Base-by-base conservation (phyloP, 768 basidiomycete species). In the Boletus sensibilis region DNA sequence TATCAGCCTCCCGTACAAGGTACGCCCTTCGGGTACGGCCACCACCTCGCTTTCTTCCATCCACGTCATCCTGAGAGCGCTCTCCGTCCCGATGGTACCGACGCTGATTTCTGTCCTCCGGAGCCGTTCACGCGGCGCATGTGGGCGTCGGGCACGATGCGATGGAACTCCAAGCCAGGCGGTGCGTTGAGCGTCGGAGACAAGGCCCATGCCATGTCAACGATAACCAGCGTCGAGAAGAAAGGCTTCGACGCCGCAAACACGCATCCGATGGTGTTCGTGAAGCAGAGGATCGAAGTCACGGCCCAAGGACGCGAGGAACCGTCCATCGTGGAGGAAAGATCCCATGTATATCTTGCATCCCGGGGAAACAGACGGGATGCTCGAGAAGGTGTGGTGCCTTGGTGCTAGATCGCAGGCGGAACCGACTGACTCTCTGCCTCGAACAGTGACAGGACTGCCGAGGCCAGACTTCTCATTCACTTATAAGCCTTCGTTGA, bases 21-120 rank as follows among this genome's bases (percentile, higher is more conserved):
- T 7, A 59, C 74, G 2, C 73, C 78, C 3, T 72, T 90, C 29
- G 77, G 74, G 7, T 82, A 79, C 57, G 89, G 87, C 6, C 86
- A 88, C 63, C 86, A 89, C 61, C 78, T 91, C 23, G 84, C 77
- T 13, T 90, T 90, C 76, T 91, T 91, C 72, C 86, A 89, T 53
- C 80, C 82, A 4, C 79, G 82, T 33, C 79, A 78, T 35, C 81
- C 87, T 0, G 87, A 88, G 64, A 48, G 65, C 13, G 66, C 69
- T 20, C 75, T 91, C 38, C 79, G 85, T 13, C 61, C 75, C n/a
- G 89, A 91, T 63, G 88, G 87, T 16, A 90, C 88, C 13, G 88
- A 89, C 50, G 76, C 80, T 1, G 83, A 86, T 46, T 84, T 88
- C 50, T 84, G 84, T 60, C 87, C 89, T 2, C 89, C 89, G 0